Evolutionary conservation across 352 stramenopile species (phyloP).

Genomic region (Achlya hypogyna): DNA sequence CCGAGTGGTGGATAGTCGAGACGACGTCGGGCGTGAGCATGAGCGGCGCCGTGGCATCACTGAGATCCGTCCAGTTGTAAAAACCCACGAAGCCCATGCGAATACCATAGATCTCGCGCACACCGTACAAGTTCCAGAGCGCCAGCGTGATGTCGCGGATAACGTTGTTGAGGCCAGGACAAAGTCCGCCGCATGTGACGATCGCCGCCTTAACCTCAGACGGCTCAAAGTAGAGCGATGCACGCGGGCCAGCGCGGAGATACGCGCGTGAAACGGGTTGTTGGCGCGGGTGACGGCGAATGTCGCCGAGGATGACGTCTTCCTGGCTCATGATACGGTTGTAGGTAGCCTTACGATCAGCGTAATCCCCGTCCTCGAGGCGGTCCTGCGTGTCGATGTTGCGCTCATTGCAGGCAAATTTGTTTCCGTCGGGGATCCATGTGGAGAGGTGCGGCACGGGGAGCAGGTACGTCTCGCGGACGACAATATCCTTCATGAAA

Average conservation of each 20-base stretch:
- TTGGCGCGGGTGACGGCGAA: constrained; percentile 58
- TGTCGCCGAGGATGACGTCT: constrained; percentile 76
- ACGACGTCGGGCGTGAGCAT: constrained; percentile 66
- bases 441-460: constrained; percentile 62
- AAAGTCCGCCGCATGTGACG: constrained; percentile 91
- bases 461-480: constrained; percentile 57
- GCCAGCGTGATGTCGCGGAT: constrained; percentile 94
- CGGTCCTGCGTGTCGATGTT: constrained; percentile 67
- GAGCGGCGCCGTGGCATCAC: constrained; percentile 67
- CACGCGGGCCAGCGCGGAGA: constrained; percentile 63
- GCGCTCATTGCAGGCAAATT: constrained; percentile 50
- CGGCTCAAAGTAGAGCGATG: constrained; percentile 66
- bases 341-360: constrained; percentile 65
- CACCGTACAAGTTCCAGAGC: constrained; percentile 82
- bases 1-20: constrained; percentile 79
- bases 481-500: constrained; percentile 56
- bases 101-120: constrained; percentile 77
- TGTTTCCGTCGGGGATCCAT: constrained; percentile 49
- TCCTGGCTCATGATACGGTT: constrained; percentile 81
- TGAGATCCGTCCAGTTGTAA: constrained; percentile 70
- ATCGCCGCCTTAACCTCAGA: constrained; percentile 80
- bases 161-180: constrained; percentile 98
- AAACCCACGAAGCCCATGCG: constrained; percentile 74
- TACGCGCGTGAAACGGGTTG: constrained; percentile 64
- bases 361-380: constrained; percentile 27